Evolutionary conservation across 164 flowering plant species (phyloP).

Genomic region (Tinospora cordifolia): DNA sequence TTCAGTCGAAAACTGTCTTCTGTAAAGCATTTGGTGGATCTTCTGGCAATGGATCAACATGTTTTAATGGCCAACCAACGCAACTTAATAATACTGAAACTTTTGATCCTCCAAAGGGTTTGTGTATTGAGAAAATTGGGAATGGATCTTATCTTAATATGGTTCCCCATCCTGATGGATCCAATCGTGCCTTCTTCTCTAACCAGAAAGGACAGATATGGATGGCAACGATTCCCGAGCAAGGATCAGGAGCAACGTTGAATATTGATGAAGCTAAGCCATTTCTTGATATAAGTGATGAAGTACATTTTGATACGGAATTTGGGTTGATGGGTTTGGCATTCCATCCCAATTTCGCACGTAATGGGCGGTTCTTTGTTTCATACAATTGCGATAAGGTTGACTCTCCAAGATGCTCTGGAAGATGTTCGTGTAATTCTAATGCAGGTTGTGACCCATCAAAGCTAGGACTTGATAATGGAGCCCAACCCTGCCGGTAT

Average conservation of each 20-base stretch:
- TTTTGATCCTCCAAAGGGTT: conserved; percentile 43
- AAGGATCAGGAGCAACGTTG: conserved; percentile 55
- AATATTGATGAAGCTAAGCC: conserved; percentile 56
- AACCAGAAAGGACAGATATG: conserved; percentile 72
- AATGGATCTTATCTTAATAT: conserved; percentile 73
- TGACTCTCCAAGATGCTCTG: conserved; percentile 53
- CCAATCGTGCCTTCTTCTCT: conserved; percentile 71
- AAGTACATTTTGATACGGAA: conserved; percentile 57
- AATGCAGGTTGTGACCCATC: conserved; percentile 87
- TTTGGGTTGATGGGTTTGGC: conserved; percentile 87
- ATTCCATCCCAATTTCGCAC: conserved; percentile 68
- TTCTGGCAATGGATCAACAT: conserved; percentile 44
- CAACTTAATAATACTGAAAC: conserved; percentile 28
- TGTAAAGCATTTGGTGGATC: conserved; percentile 72
- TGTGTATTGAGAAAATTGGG: conserved; percentile 83
- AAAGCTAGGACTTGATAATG: conserved; percentile 45
- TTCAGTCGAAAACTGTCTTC: conserved; percentile 70
- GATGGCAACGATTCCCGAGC: conserved; percentile 65
- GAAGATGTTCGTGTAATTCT: conserved; percentile 88
- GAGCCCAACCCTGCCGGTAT: conserved; percentile 77
- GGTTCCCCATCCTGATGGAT: conserved; percentile 89
- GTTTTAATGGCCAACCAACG: conserved; percentile 67
- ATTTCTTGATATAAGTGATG: conserved; percentile 72
- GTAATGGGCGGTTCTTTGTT: conserved; percentile 77
- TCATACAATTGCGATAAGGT: conserved; percentile 86